Evolutionary conservation across 1,284 basidiomycete genomes (phyloP).

Genomic region (Agaricales sp.): DNA sequence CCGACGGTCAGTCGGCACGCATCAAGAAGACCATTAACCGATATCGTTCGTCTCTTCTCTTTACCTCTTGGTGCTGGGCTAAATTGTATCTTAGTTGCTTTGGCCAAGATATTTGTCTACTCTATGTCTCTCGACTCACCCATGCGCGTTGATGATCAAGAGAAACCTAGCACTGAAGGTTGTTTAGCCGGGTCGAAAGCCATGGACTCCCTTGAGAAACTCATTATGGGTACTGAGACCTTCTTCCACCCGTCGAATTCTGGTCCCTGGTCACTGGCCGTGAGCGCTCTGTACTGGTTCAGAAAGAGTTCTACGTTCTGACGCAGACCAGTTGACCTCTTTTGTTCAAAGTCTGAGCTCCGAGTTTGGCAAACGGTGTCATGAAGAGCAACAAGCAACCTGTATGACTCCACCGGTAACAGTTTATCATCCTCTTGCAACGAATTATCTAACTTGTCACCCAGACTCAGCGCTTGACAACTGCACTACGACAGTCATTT

Average conservation of each 20-base stretch:
- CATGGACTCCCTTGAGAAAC: slow-evolving; percentile 79
- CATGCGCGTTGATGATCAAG: slow-evolving; percentile 25
- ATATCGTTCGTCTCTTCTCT: slow-evolving; percentile 37
- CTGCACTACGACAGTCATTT: slow-evolving; percentile 75
- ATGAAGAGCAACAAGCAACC: slow-evolving; percentile 69
- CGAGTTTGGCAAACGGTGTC: slow-evolving; percentile 78
- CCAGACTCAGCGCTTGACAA: slow-evolving; percentile 71
- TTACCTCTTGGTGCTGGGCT: slow-evolving; percentile 4
- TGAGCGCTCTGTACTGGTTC: slow-evolving; percentile 19
- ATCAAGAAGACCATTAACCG: slow-evolving; percentile 74
- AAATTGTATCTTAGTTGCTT: slow-evolving; percentile 39
- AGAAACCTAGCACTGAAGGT: slow-evolving; percentile 25
- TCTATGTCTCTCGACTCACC: slow-evolving; percentile 85
- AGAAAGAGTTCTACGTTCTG: slow-evolving; percentile 1
- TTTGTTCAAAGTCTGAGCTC: slow-evolving; percentile 72
- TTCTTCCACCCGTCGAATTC: slow-evolving; percentile 88
- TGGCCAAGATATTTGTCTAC: slow-evolving; percentile 86
- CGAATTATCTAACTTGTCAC: slow-evolving; percentile 4
- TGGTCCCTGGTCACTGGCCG: slow-evolving; percentile 57
- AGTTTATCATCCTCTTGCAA: slow-evolving; percentile 3
- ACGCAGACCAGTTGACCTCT: slow-evolving; percentile 42
- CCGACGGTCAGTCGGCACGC: slow-evolving; percentile 53
- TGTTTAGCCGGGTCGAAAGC: slow-evolving; percentile 85
- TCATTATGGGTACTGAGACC: slow-evolving; percentile 89
- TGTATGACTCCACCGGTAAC: slow-evolving; percentile 79